Conservation (phyloP, 331 rosid species). For the Cydonia oblonga region DNA sequence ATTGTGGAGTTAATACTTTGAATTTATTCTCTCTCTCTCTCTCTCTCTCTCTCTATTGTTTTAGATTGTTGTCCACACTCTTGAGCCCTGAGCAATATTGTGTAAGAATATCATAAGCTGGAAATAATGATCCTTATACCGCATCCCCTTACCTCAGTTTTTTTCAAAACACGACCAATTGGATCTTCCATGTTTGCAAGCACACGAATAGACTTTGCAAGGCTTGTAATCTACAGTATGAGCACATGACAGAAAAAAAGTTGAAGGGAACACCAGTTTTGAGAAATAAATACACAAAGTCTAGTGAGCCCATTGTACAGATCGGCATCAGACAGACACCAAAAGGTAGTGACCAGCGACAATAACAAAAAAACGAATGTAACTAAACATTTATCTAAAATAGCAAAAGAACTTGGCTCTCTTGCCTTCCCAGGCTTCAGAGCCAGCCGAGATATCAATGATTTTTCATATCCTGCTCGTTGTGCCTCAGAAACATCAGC, state of each 20-base stretch:
- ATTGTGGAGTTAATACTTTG: not conserved
- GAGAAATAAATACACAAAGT: not conserved
- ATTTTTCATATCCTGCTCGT: constrained; percentile 66
- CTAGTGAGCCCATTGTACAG: not conserved
- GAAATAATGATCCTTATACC: not conserved
- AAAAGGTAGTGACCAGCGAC: not conserved
- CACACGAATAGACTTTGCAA: constrained; percentile 64
- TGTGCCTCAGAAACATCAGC: constrained; percentile 72
- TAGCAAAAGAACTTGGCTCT: not conserved
- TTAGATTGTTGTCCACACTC: not conserved
- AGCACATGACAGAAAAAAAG: constrained; percentile 12
- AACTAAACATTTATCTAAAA: constrained; percentile 2
- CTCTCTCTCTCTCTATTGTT: not conserved
- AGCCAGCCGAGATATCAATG: constrained; percentile 69
- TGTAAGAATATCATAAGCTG: not conserved
- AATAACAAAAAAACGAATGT: not conserved
- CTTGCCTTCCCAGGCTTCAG: constrained; percentile 81
- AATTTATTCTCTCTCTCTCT: not conserved
- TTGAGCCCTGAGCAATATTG: not conserved
- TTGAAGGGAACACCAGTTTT: not conserved
- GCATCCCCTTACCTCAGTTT: constrained; percentile 52
- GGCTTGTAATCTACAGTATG: constrained; percentile 57
- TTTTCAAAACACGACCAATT: constrained; percentile 65
- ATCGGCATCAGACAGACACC: too few species aligned
- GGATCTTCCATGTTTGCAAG: constrained; percentile 98